These are phyloP conservation scores for Rosa lucieae DNA, from an alignment of 306 rosid species.

Conservation along the genomic window DNA sequence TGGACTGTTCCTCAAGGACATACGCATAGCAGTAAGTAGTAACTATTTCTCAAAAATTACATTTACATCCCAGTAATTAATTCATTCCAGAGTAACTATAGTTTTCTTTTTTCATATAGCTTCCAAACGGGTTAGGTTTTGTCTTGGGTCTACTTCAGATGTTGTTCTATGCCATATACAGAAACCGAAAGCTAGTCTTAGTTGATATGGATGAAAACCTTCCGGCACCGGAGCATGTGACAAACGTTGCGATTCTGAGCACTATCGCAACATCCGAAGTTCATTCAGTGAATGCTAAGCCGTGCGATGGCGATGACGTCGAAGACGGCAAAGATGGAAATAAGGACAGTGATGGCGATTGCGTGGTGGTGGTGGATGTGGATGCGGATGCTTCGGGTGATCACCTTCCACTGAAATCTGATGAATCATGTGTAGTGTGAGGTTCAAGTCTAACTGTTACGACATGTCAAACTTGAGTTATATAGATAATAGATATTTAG, in stretches of 20 bases:
- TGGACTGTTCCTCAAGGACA: slow-evolving; percentile 68
- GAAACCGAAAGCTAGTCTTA: slow-evolving; percentile 14
- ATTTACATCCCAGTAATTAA: neutral
- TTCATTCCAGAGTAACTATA: neutral
- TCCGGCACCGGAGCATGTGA: slow-evolving; percentile 20
- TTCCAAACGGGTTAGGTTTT: slow-evolving; percentile 76
- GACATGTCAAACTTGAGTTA: neutral
- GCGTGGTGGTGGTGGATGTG: slow-evolving; percentile 1
- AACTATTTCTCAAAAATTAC: neutral
- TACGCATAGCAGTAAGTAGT: slow-evolving; percentile 70
- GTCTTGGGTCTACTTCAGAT: slow-evolving; percentile 61
- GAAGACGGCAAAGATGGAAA: neutral
- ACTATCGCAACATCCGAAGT: slow-evolving; percentile 27
- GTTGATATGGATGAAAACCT: slow-evolving; percentile 27
- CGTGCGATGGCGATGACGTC: neutral
- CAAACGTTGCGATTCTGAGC: slow-evolving; percentile 20
- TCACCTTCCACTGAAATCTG: neutral
- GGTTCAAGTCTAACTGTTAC: neutral
- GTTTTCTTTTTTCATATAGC: slow-evolving; percentile 27
- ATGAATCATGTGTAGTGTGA: neutral
- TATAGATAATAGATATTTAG: too few species aligned
- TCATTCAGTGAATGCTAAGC: slow-evolving; percentile 21
- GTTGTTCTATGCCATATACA: slow-evolving; percentile 58
- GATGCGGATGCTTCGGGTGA: neutral
- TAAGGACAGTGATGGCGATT: neutral